Evolutionary conservation across 768 basidiomycete genomes (phyloP).

Genomic region (Pisolithus marmoratus): DNA sequence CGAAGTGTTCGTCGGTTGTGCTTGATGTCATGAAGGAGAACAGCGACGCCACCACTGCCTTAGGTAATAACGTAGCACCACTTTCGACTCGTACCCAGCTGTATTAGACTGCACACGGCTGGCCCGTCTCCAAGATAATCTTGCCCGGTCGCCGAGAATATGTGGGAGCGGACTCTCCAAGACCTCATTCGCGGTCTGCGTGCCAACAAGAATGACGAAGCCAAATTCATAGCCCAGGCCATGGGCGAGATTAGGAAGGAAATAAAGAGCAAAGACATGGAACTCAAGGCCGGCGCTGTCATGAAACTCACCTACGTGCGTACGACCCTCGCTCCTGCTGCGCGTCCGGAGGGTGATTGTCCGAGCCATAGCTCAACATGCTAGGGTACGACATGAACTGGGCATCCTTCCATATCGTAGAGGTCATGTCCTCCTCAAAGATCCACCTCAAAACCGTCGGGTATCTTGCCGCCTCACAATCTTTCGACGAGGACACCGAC

Average conservation of each 20-base stretch:
- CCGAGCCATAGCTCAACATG: conserved; percentile 80
- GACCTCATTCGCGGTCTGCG: conserved; percentile 94
- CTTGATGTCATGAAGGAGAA: no score
- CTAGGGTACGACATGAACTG: conserved; percentile 91
- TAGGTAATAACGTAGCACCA: conserved; percentile 19
- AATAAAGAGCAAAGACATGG: conserved; percentile 92
- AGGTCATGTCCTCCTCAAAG: conserved; percentile 93
- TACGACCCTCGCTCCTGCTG: conserved; percentile 14
- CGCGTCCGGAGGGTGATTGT: conserved; percentile 7
- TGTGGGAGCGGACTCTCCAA: conserved; percentile 97
- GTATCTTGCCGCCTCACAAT: conserved; percentile 88
- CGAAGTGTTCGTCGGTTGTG: no score
- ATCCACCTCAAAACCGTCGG: conserved; percentile 93
- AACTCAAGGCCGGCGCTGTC: conserved; percentile 90
- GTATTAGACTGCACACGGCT: background rate
- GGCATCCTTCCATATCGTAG: conserved; percentile 95
- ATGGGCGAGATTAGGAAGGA: conserved; percentile 93
- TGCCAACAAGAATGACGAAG: conserved; percentile 91
- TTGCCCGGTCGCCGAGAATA: conserved; percentile 25
- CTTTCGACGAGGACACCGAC: conserved; percentile 91
- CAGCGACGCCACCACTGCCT: no score
- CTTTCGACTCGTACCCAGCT: background rate
- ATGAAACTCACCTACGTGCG: conserved; percentile 95
- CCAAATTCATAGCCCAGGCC: conserved; percentile 86
- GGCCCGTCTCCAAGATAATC: background rate